Base-by-base conservation (phyloP, 176 grass and related monocot genomes). In the Oryza nivara region DNA sequence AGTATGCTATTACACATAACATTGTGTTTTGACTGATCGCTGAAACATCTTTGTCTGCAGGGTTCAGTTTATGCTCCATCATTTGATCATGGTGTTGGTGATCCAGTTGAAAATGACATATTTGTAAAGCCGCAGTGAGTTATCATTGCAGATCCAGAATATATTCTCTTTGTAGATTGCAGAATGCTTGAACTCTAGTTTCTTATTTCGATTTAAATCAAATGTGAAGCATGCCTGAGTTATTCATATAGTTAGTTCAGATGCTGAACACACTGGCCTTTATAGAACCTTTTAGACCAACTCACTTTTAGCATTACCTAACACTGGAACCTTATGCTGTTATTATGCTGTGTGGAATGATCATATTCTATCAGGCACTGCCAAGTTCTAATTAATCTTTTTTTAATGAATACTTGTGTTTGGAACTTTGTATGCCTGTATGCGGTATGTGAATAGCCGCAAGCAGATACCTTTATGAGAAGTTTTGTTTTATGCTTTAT, bases 31-130 rank as follows among this genome's bases (percentile, higher is more conserved):
- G 17, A 74, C 61, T 70, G 66, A 81, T 77, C 8, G 32, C 76
- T 66, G 74, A 56, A 79, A 68, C 11, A 69, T 79, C 46, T 74
- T 82, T 65, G 23, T 92, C 58, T 78, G 58, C 44, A 95, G 93
- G 96, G 93, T 67, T 93, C 76, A 82, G 89, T 88, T 83, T 90
- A 93, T 92, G 96, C 87, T 80, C 96, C 96, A 78, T 98, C 96
- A 87, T 98, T 98, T 78, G 96, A 95, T 87, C 93, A 98, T 78
- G 96, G 96, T 76, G 88, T 95, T 75, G 96, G 96, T 68, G 93
- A 98, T 75, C 96, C 96, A 38, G 80, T 98, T 72, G 96, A 98
- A 52, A 90, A 95, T 22, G 96, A 95, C 87, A 90, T 98, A 91
- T 82, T 88, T 90, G 83, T 95, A 44, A 90, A 83, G 49, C 79